Evolutionary conservation across 108 stramenopile genomes (phyloP).

Genomic region (Nitzschia putrida): DNA sequence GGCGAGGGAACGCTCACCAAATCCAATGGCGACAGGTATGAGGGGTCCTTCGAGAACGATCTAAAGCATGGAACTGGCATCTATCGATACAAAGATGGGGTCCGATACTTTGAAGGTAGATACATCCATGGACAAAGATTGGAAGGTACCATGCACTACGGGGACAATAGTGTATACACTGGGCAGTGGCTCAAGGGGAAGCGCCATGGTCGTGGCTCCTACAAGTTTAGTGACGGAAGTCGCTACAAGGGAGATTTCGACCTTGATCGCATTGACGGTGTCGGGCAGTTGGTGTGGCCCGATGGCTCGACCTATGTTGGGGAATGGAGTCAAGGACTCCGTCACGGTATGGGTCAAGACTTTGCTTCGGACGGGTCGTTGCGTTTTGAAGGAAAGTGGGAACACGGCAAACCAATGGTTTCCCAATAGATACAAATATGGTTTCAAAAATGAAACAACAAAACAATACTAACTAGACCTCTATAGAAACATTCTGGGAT

Average conservation of each 20-base stretch:
- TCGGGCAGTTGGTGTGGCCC: constrained; percentile 27
- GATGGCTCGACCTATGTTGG: constrained; percentile 38
- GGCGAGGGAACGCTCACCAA: constrained; percentile 18
- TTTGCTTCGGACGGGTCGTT: constrained; percentile 27
- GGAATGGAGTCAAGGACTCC: constrained; percentile 28
- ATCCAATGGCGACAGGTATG: constrained; percentile 46
- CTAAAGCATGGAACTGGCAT: constrained; percentile 64
- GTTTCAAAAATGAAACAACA: too few species aligned
- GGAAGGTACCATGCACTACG: constrained; percentile 30
- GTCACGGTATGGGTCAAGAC: constrained; percentile 44
- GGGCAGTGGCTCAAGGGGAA: constrained; percentile 82
- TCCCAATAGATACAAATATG: too few species aligned
- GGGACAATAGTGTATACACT: constrained; percentile 58
- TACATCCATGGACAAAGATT: constrained; percentile 15
- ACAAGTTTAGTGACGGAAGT: constrained; percentile 65
- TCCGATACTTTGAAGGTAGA: constrained; percentile 20
- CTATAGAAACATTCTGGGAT: too few species aligned
- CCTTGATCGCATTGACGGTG: constrained; percentile 25
- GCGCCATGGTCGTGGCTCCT: constrained; percentile 69
- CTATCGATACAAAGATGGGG: constrained; percentile 55
- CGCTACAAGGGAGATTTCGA: constrained; percentile 61
- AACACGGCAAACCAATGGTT: constrained; percentile 26
- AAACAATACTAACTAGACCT: too few species aligned
- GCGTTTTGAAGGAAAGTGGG: constrained; percentile 43
- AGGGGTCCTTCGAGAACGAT: constrained; percentile 76